These are phyloP conservation scores for Hibiscus syriacus DNA, from an alignment of 345 rosid genomes.

Conservation along the genomic window DNA sequence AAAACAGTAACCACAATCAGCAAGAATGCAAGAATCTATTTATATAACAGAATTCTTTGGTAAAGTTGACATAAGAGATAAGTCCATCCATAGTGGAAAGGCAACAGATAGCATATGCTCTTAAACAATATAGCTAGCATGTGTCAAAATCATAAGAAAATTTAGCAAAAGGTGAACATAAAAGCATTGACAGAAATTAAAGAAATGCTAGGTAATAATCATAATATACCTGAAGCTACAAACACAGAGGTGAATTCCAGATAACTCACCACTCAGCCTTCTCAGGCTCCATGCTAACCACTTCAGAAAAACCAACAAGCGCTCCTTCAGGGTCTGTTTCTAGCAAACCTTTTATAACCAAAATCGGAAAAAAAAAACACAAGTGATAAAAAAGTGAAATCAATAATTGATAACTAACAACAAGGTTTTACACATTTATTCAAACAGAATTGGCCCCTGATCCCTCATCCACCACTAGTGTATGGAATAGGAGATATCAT, in stretches of 20 bases:
- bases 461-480: neutral
- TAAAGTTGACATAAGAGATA: neutral
- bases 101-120: conserved; percentile 1
- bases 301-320: conserved; percentile 89
- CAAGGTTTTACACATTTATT: neutral
- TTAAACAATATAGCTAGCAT: neutral
- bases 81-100: neutral
- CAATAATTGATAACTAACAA: neutral
- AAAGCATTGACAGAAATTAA: neutral
- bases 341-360: conserved; percentile 51
- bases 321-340: conserved; percentile 93
- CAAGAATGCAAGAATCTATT: neutral
- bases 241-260: neutral
- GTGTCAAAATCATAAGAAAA: neutral
- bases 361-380: neutral
- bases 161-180: neutral
- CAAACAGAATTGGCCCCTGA: neutral
- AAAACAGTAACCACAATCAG: neutral
- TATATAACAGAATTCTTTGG: neutral
- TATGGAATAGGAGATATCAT: neutral
- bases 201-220: neutral
- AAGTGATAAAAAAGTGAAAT: neutral
- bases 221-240: neutral
- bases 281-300: conserved; percentile 92
- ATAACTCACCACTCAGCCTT: conserved; percentile 88